Conservation (phyloP, 306 rosid species). For the Adenanthera pavonina region DNA sequence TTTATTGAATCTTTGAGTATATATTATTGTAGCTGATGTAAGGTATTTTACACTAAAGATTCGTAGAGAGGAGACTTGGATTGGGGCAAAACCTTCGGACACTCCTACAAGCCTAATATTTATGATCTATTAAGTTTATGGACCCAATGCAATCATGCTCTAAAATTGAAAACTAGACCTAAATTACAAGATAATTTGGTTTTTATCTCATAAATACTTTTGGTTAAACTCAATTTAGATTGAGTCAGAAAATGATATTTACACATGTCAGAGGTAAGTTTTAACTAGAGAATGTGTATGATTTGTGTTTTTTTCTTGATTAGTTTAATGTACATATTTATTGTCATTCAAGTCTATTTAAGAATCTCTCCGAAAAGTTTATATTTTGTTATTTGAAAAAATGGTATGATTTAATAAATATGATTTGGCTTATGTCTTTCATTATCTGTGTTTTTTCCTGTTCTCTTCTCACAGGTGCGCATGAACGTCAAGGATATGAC, state of each 20-base stretch:
- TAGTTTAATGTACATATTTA: background rate
- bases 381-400: background rate
- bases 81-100: background rate
- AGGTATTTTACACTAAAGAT: background rate
- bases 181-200: background rate
- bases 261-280: background rate
- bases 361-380: background rate
- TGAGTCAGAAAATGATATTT: background rate
- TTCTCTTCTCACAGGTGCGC: conserved; percentile 60
- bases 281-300: background rate
- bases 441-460: background rate
- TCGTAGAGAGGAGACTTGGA: background rate
- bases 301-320: background rate
- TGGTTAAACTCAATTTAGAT: background rate
- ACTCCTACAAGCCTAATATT: background rate
- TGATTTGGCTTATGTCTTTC: conserved; percentile 12
- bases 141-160: background rate
- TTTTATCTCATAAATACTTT: background rate
- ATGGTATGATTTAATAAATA: background rate
- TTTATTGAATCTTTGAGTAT: background rate
- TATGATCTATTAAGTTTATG: background rate
- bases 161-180: background rate
- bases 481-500: conserved; percentile 61
- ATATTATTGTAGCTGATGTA: background rate
- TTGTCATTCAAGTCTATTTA: background rate